Percentiles rank a stretch among this genome's conserved stretches.
phyloP scores from a whole-genome alignment of 2,329 filamentous ascomycete species.

The Fusarium sororula region DNA sequence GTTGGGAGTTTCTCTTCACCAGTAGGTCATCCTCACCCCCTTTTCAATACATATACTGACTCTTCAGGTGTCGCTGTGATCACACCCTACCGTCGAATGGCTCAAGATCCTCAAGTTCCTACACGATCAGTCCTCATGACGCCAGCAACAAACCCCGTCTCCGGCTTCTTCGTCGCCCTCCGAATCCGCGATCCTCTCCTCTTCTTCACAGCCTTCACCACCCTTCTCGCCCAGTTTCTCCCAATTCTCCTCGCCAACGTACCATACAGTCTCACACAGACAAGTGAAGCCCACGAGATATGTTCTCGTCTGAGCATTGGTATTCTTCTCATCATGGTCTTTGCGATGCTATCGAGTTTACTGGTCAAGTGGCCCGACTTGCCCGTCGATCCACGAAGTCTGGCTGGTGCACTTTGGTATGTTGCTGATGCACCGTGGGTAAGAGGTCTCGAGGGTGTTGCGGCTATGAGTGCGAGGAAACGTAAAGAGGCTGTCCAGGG shows the following conservation, averaged over 20 bases:
- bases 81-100: slow-evolving; percentile 54
- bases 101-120: slow-evolving; percentile 44
- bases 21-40: slow-evolving; percentile 38
- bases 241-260: slow-evolving; percentile 59
- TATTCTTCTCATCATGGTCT: slow-evolving; percentile 54
- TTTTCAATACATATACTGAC: not conserved
- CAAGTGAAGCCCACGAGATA: slow-evolving; percentile 48
- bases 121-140: slow-evolving; percentile 52
- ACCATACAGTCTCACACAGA: slow-evolving; percentile 55
- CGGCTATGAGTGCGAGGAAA: slow-evolving; percentile 23
- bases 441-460: slow-evolving; percentile 23
- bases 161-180: slow-evolving; percentile 46
- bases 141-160: slow-evolving; percentile 55
- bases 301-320: slow-evolving; percentile 53
- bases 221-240: slow-evolving; percentile 58
- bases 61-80: slow-evolving; percentile 51
- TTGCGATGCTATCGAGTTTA: slow-evolving; percentile 50
- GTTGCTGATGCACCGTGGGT: slow-evolving; percentile 39
- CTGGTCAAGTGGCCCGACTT: slow-evolving; percentile 54
- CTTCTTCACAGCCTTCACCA: slow-evolving; percentile 50
- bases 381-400: slow-evolving; percentile 56
- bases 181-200: slow-evolving; percentile 51
- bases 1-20: slow-evolving; percentile 53
- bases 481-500: slow-evolving; percentile 21
- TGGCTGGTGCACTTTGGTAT: slow-evolving; percentile 57